phyloP scores from a whole-genome alignment of 257 asterid species.

The Petunia axillaris region DNA sequence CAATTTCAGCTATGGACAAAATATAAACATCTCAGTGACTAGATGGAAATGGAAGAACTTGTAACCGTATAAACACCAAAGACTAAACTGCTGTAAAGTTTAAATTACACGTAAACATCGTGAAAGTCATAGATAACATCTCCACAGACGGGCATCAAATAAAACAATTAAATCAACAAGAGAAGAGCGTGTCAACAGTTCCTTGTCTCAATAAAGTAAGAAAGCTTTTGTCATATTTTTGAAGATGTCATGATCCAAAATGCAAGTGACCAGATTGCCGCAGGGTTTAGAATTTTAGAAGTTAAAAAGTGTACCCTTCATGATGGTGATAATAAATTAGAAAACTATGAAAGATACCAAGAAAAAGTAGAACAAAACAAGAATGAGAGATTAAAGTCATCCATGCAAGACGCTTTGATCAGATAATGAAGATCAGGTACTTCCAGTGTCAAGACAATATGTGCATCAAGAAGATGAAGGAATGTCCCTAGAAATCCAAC shows the following conservation, averaged over 20 bases:
- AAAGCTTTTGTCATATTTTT: background rate
- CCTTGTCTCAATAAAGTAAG: background rate
- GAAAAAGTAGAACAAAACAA: background rate
- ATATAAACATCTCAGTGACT: background rate
- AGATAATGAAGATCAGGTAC: background rate
- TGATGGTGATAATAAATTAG: background rate
- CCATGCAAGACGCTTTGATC: background rate
- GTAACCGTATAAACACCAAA: background rate
- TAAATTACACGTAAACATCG: background rate
- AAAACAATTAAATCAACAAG: background rate
- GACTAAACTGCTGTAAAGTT: background rate
- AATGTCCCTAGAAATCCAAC: background rate
- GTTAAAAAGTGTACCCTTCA: background rate
- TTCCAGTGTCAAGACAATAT: background rate
- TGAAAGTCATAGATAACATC: constrained; percentile 14
- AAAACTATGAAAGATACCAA: background rate
- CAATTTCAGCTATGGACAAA: background rate
- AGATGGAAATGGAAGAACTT: background rate
- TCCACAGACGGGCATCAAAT: background rate
- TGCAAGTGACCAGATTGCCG: background rate
- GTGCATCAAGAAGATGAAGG: background rate
- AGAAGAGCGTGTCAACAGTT: background rate
- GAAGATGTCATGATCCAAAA: background rate
- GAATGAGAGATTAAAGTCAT: background rate
- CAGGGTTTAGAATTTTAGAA: background rate